Conservation (phyloP, 371 early-diverging fungal species). For the Lichtheimia ornata region DNA sequence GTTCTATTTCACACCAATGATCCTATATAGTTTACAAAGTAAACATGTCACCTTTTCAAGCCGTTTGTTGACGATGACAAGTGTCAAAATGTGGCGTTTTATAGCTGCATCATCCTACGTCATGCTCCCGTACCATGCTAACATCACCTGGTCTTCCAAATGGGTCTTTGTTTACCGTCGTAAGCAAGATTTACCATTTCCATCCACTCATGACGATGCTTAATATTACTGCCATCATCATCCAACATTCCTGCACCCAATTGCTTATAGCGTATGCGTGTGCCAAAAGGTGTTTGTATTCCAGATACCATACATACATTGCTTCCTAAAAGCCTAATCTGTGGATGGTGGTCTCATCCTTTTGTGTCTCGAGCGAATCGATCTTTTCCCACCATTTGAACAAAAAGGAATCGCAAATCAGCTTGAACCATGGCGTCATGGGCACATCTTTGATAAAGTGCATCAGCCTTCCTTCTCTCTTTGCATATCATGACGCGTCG, state of each 20-base stretch:
- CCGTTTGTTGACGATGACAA: no score
- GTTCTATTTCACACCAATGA: no score
- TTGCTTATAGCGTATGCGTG: neutral
- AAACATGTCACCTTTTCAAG: no score
- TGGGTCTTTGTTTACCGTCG: no score
- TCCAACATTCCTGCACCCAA: neutral
- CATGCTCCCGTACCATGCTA: no score
- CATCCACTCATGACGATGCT: no score
- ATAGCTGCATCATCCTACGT: no score
- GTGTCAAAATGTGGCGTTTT: no score
- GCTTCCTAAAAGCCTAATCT: conserved; percentile 51
- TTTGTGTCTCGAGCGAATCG: conserved; percentile 64
- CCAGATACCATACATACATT: neutral
- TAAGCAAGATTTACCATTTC: no score
- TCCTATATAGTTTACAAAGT: no score
- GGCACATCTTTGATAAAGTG: conserved; percentile 38
- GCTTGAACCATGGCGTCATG: conserved; percentile 95
- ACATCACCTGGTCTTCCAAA: no score
- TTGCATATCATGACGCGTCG: neutral
- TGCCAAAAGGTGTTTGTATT: neutral
- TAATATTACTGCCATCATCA: neutral
- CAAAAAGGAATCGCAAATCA: conserved; percentile 90
- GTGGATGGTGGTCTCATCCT: conserved; percentile 78
- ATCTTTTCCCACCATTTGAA: conserved; percentile 95
- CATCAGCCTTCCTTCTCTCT: no score